Conservation (phyloP, 2,329 filamentous ascomycete genomes). For the Fusarium verrucosum region DNA sequence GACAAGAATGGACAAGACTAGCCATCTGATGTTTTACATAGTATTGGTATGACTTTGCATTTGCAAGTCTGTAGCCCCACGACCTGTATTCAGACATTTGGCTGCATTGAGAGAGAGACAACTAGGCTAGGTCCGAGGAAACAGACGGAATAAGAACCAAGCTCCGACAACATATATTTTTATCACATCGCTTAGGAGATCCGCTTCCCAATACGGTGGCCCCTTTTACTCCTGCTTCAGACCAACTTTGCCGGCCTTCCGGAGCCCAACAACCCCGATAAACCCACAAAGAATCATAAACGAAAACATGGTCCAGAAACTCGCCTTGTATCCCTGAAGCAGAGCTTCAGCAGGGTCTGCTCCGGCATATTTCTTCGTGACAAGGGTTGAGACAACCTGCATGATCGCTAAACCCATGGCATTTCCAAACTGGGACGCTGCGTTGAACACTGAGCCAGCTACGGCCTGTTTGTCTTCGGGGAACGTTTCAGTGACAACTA, state of each 20-base stretch:
- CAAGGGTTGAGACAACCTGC: conserved; percentile 55
- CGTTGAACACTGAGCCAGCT: conserved; percentile 70
- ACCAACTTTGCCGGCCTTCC: conserved; percentile 44
- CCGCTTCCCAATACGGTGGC: not conserved
- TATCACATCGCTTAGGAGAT: not conserved
- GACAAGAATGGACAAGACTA: not conserved
- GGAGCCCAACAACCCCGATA: conserved; percentile 53
- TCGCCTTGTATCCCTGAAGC: conserved; percentile 59
- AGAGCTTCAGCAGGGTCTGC: conserved; percentile 47
- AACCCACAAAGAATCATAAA: conserved; percentile 54
- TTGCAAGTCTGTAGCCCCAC: too few relatives aligned
- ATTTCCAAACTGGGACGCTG: conserved; percentile 64
- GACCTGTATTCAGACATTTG: too few relatives aligned
- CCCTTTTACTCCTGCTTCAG: conserved; percentile 53
- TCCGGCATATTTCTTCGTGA: conserved; percentile 48
- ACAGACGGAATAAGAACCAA: not conserved
- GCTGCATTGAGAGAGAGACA: not conserved
- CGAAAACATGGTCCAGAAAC: conserved; percentile 61
- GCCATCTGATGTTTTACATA: too few relatives aligned
- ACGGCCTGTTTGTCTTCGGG: conserved; percentile 66
- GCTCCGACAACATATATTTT: not conserved
- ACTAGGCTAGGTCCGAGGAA: not conserved
- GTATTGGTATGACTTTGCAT: too few relatives aligned
- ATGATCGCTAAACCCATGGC: conserved; percentile 58
- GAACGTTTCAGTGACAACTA: conserved; percentile 65